Evolutionary conservation across 164 flowering plant genomes (phyloP).

Genomic region (Annona cherimola): DNA sequence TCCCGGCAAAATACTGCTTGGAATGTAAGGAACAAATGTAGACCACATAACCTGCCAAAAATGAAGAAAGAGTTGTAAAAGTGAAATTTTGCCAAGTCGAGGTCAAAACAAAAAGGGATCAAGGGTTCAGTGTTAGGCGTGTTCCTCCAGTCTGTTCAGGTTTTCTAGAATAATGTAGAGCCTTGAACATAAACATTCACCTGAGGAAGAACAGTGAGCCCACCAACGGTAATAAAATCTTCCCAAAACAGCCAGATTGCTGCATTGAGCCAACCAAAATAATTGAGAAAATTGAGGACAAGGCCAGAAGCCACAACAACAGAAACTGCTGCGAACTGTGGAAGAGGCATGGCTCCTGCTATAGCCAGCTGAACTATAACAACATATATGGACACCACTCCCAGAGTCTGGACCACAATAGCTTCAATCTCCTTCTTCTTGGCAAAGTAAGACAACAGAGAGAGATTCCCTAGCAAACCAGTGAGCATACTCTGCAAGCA

Average conservation of each 20-base stretch:
- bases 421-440: conserved; percentile 89
- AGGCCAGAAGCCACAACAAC: conserved; percentile 63
- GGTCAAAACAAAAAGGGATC: too few species aligned
- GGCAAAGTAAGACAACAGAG: conserved; percentile 78
- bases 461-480: conserved; percentile 86
- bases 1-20: conserved; percentile 22
- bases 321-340: conserved; percentile 50
- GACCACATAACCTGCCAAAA: conserved; percentile 26
- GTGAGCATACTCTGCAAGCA: conserved; percentile 70
- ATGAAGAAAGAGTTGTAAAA: too few species aligned
- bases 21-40: conserved; percentile 21
- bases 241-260: conserved; percentile 77
- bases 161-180: too few species aligned
- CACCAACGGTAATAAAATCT: conserved; percentile 83
- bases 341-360: conserved; percentile 83
- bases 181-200: conserved; percentile 34
- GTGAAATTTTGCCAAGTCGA: too few species aligned
- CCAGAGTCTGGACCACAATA: conserved; percentile 76
- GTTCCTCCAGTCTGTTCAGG: too few species aligned
- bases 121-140: too few species aligned
- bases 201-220: conserved; percentile 89
- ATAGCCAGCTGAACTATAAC: conserved; percentile 73
- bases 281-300: conserved; percentile 64
- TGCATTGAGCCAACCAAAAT: conserved; percentile 45
- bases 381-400: conserved; percentile 59